Base-by-base conservation (phyloP, 1,284 basidiomycete genomes). In the Ustilago nuda region DNA sequence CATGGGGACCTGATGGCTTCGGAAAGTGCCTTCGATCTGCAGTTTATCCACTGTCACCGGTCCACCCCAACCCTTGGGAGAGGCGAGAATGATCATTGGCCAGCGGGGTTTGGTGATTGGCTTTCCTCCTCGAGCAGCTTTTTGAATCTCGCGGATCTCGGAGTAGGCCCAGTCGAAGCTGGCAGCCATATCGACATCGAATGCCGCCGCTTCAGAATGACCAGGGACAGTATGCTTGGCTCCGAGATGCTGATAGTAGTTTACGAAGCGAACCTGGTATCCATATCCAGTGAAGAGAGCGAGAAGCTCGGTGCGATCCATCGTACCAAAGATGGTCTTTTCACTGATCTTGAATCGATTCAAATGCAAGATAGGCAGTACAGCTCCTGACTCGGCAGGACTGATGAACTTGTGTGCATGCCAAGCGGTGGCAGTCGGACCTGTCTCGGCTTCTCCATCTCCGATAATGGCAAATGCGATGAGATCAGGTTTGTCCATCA, bases 331-430 rank as follows among this genome's bases (percentile, higher is more conserved):
- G 71, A 96, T 92, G 19, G 94, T 95, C 35, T 93, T 89, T 83
- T 95, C 92, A 5, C 92, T 92, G 71, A 95, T 95, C 88, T 94
- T 92, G 89, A 92, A 92, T 17, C 91, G 90, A 76, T 94, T 94
- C 67, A 92, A 89, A 82, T 95, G 93, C 2, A 96, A 88, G 77
- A 95, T 92, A 23, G 94, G 94, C 30, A 95, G 87, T 15, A 95
- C 93, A 0, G 93, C 93, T 27, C 94, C 94, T 8, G 91, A 92
- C 86, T 94, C 93, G n/a, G 89, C 90, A n/a, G 94, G 93, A 83
- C 95, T 93, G 82, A 95, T 90, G 85, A 92, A 96, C 88, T 88
- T 95, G 90, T 90, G 92, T 2, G 89, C 91, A 82, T 94, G 92
- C 92, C 92, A 94, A 0, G 92, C 92, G 8, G 89, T 88, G 33